These are phyloP conservation scores for Erodium maritimum DNA, from an alignment of 345 rosid species.

Conservation along the genomic window DNA sequence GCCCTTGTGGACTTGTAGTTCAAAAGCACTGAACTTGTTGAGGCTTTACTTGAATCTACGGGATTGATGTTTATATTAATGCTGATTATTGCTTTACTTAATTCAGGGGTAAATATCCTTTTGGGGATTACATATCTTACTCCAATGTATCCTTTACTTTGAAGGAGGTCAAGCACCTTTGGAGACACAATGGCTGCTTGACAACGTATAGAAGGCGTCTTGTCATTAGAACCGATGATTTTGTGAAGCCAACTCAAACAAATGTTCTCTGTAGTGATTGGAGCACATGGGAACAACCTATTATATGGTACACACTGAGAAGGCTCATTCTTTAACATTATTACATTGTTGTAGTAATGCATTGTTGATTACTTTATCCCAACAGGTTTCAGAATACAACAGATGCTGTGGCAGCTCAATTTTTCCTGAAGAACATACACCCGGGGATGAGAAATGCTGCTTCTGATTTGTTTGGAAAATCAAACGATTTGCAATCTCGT, in stretches of 20 bases:
- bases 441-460: slow-evolving; percentile 72
- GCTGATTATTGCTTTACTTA: slow-evolving; percentile 15
- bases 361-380: slow-evolving; percentile 6
- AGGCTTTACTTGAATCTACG: background rate
- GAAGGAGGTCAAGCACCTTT: slow-evolving; percentile 79
- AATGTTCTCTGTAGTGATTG: slow-evolving; percentile 83
- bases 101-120: slow-evolving; percentile 82
- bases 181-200: slow-evolving; percentile 69
- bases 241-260: slow-evolving; percentile 69
- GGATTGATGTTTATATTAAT: background rate
- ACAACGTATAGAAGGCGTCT: slow-evolving; percentile 51
- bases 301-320: slow-evolving; percentile 55
- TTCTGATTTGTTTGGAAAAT: slow-evolving; percentile 52
- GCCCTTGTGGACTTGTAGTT: too few species aligned
- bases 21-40: background rate
- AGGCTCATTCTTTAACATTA: slow-evolving; percentile 3
- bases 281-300: slow-evolving; percentile 78
- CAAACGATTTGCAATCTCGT: slow-evolving; percentile 35
- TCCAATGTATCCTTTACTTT: slow-evolving; percentile 59
- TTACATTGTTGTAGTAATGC: too few species aligned
- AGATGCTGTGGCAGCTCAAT: slow-evolving; percentile 90
- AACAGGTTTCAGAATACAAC: slow-evolving; percentile 90
- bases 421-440: slow-evolving; percentile 82
- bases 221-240: slow-evolving; percentile 84
- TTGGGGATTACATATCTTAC: slow-evolving; percentile 80